These are phyloP conservation scores for Exutisphaerella laricina DNA, from an alignment of 2,329 filamentous ascomycete species.

Conservation along the genomic window DNA sequence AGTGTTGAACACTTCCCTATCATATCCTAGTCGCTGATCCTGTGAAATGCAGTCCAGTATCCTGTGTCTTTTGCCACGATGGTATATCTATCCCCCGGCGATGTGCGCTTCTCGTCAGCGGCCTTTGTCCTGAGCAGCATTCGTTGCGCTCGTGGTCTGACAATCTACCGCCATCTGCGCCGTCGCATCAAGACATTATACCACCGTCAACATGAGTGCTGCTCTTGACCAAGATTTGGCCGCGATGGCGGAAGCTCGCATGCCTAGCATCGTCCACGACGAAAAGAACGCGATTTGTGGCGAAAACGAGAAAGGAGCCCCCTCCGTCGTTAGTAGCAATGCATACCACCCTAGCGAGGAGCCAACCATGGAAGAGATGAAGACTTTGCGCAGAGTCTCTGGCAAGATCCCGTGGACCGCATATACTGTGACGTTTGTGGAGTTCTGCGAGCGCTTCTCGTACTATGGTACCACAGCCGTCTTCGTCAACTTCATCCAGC, in stretches of 20 bases:
- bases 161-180: background rate
- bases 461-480: constrained; percentile 42
- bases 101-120: background rate
- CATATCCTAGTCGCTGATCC: constrained; percentile 16
- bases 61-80: background rate
- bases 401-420: constrained; percentile 44
- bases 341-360: constrained; percentile 24
- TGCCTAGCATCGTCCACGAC: constrained; percentile 17
- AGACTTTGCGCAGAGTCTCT: constrained; percentile 41
- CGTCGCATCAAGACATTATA: background rate
- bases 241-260: constrained; percentile 24
- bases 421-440: constrained; percentile 44
- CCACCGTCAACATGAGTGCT: constrained; percentile 13
- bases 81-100: constrained; percentile 2
- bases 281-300: constrained; percentile 16
- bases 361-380: constrained; percentile 42
- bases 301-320: constrained; percentile 12
- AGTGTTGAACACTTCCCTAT: constrained; percentile 1
- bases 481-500: constrained; percentile 47
- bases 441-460: constrained; percentile 47
- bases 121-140: background rate
- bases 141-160: background rate
- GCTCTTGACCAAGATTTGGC: constrained; percentile 17
- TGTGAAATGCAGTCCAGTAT: background rate
- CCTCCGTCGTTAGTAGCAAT: constrained; percentile 13